Percentiles rank a stretch among this genome's conserved stretches.
Evolutionary conservation across 257 asterid genomes (phyloP).

Genomic region (Solanum acaule): DNA sequence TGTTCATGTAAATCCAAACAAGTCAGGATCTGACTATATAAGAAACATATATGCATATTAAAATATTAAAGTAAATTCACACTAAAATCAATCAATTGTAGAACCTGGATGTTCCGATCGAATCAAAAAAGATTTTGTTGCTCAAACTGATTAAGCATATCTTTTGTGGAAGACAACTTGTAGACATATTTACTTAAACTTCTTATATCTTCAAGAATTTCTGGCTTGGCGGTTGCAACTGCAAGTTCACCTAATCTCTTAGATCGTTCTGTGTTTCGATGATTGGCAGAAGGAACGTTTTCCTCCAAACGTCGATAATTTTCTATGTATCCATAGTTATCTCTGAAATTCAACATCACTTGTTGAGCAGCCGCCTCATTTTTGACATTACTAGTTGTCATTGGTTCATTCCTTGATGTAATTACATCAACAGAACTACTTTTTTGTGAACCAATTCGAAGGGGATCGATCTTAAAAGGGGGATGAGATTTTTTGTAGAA

Average conservation of each 20-base stretch:
- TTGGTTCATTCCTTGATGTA: not conserved
- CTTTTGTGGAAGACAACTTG: not conserved
- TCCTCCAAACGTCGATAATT: not conserved
- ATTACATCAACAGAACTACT: not conserved
- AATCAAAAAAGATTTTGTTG: no score
- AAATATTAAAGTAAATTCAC: no score
- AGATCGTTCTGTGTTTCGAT: not conserved
- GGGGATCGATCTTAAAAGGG: not conserved
- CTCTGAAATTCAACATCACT: not conserved
- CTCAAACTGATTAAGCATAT: no score
- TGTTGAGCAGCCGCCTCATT: not conserved
- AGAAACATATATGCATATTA: no score
- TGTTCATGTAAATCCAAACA: no score
- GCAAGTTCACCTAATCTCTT: not conserved
- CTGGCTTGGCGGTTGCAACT: not conserved
- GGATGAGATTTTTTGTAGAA: not conserved
- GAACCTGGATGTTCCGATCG: no score
- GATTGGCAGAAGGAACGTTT: not conserved
- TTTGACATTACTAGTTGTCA: not conserved
- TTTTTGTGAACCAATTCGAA: not conserved
- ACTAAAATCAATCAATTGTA: no score
- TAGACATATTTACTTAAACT: not conserved
- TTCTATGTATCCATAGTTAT: not conserved
- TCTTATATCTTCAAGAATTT: not conserved
- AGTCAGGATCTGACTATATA: not conserved